Evolutionary conservation across 192 early-diverging fungal species (phyloP).

Genomic region (Backusella morwellensis): DNA sequence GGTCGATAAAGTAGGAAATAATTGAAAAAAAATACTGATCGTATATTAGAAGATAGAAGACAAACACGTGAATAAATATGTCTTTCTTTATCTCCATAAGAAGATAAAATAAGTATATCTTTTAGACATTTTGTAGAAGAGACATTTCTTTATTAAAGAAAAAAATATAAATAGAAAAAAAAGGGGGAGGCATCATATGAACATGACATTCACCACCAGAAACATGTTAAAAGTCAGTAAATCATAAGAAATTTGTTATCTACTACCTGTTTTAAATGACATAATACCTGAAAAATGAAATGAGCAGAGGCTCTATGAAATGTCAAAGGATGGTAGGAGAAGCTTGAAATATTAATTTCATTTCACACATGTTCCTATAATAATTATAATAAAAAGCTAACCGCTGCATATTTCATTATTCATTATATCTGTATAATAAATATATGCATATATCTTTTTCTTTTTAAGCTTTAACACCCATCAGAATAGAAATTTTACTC

Average conservation of each 20-base stretch:
- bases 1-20: neutral
- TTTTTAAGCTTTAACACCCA: too few species aligned
- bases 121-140: neutral
- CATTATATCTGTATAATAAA: neutral
- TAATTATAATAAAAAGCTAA: neutral
- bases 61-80: neutral
- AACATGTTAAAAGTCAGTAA: too few species aligned
- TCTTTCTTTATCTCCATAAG: neutral
- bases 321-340: neutral
- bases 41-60: neutral
- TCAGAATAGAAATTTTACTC: neutral
- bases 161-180: neutral
- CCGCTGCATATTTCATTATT: neutral
- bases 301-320: neutral
- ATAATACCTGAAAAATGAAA: neutral
- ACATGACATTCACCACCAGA: neutral
- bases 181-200: neutral
- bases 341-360: neutral
- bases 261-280: neutral
- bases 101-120: neutral
- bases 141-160: neutral
- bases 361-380: neutral
- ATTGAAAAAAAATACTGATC: conserved; percentile 1
- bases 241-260: too few species aligned
- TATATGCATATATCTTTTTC: too few species aligned